Evolutionary conservation across 2,329 filamentous ascomycete species (phyloP).

Genomic region (Scopulariopsis brevicaulis): DNA sequence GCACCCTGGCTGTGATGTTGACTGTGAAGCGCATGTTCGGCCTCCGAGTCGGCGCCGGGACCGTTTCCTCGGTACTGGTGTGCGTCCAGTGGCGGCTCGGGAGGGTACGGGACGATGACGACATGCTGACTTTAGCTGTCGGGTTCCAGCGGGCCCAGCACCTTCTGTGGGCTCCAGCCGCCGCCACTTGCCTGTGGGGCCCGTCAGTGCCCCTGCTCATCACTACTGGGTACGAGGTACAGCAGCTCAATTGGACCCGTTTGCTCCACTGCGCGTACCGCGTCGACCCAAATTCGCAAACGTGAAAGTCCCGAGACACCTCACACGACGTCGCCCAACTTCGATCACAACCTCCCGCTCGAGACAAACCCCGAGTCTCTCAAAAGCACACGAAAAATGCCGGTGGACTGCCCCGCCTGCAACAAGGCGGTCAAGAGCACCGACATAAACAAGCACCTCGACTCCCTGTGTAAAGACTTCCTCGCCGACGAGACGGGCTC

Average conservation of each 20-base stretch:
- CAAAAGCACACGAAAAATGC: not conserved
- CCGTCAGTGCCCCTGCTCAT: not conserved
- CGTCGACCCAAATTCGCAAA: not conserved
- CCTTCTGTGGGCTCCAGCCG: not conserved
- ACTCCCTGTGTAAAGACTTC: slow-evolving; percentile 65
- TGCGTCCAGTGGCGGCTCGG: too few relatives aligned
- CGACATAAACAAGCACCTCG: slow-evolving; percentile 84
- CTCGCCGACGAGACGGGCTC: slow-evolving; percentile 38
- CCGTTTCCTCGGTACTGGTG: too few relatives aligned
- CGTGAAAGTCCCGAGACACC: not conserved
- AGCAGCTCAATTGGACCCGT: not conserved
- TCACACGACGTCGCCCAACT: not conserved
- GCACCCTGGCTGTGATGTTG: too few relatives aligned
- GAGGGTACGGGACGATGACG: not conserved
- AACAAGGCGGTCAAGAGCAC: slow-evolving; percentile 56
- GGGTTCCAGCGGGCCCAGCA: too few relatives aligned
- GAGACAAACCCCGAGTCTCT: not conserved
- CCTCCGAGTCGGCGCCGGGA: too few relatives aligned
- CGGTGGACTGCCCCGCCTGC: slow-evolving; percentile 70
- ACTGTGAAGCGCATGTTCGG: too few relatives aligned
- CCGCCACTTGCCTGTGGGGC: not conserved
- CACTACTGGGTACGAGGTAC: not conserved
- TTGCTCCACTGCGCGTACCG: not conserved
- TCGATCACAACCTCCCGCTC: not conserved
- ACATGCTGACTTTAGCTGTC: not conserved